Evolutionary conservation across 495 filamentous ascomycete species (phyloP).

Genomic region (Podospora conica): DNA sequence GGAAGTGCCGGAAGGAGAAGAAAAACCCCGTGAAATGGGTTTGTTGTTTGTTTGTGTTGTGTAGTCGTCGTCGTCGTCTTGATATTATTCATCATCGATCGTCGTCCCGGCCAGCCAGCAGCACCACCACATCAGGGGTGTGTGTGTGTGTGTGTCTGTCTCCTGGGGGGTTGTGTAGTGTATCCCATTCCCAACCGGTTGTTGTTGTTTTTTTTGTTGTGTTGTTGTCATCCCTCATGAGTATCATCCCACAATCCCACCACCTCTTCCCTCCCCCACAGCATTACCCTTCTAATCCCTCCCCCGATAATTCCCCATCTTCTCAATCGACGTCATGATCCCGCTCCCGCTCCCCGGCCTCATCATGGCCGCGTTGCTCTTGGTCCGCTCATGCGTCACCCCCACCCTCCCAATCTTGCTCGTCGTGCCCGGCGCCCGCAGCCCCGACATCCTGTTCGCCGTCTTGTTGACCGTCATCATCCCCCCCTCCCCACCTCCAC

Average conservation of each 20-base stretch:
- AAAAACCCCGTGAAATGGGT: not conserved
- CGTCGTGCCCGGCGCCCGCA: slow-evolving; percentile 38
- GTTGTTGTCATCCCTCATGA: not conserved
- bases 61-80: not conserved
- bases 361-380: slow-evolving; percentile 29
- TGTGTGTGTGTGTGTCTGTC: too few species aligned
- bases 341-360: slow-evolving; percentile 40
- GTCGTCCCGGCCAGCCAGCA: not conserved
- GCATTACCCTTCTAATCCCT: not conserved
- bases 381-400: slow-evolving; percentile 35
- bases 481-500: not conserved
- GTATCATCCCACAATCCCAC: not conserved
- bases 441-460: slow-evolving; percentile 31
- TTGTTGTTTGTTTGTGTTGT: not conserved
- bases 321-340: slow-evolving; percentile 67
- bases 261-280: not conserved
- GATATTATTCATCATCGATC: not conserved
- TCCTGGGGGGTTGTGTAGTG: too few species aligned
- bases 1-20: too few species aligned
- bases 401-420: slow-evolving; percentile 40
- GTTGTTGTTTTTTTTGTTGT: not conserved
- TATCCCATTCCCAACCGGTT: not conserved
- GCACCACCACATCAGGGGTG: too few species aligned
- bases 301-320: slow-evolving; percentile 51
- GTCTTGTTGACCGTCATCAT: slow-evolving; percentile 10